phyloP scores from a whole-genome alignment of 352 stramenopile genomes.

The Phytophthora cajani region DNA sequence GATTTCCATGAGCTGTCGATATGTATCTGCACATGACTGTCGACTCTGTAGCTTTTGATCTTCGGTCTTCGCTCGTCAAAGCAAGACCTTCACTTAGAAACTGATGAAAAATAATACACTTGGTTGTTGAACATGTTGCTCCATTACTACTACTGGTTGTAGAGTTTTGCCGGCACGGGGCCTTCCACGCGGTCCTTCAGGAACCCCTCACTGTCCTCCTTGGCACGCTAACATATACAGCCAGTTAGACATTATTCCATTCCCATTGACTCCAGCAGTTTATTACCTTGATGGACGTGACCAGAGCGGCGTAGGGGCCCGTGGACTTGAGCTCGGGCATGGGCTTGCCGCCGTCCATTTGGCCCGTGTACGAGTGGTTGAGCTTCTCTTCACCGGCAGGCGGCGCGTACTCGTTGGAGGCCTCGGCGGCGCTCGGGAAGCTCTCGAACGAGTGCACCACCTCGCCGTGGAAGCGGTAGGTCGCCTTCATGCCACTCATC shows the following conservation, averaged over 20 bases:
- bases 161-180: conserved; percentile 70
- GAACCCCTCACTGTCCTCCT: conserved; percentile 82
- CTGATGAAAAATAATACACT: conserved; percentile 36
- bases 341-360: conserved; percentile 66
- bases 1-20: conserved; percentile 13
- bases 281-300: conserved; percentile 76
- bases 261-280: background rate
- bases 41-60: conserved; percentile 21
- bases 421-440: conserved; percentile 58
- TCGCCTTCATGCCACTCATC: conserved; percentile 70
- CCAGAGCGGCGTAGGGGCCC: conserved; percentile 72
- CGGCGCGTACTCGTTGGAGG: conserved; percentile 76
- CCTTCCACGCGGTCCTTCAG: conserved; percentile 85
- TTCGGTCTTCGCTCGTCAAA: background rate
- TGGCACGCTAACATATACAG: conserved; percentile 53
- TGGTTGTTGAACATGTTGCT: conserved; percentile 28
- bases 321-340: conserved; percentile 75
- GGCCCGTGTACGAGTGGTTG: conserved; percentile 75
- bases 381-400: conserved; percentile 41
- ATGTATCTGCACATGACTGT: conserved; percentile 11
- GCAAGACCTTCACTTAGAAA: conserved; percentile 27
- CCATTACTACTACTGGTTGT: conserved; percentile 51
- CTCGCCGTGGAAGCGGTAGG: conserved; percentile 72
- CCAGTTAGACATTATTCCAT: background rate
- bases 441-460: conserved; percentile 74